Conservation (phyloP, 495 filamentous ascomycete species). For the Poronia punctata region DNA sequence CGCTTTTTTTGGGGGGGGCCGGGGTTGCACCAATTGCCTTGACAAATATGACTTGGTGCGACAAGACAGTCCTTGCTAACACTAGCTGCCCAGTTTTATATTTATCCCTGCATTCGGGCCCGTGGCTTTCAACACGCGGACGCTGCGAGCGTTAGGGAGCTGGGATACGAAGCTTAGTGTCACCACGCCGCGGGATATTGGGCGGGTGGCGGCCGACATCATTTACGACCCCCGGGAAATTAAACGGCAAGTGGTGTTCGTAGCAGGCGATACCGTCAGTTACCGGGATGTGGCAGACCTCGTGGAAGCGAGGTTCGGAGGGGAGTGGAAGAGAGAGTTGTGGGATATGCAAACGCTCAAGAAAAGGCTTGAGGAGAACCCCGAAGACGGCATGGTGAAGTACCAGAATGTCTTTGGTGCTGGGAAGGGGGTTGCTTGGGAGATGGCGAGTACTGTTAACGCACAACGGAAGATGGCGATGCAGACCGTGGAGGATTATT, state of each 20-base stretch:
- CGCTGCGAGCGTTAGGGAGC: constrained; percentile 45
- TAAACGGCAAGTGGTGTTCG: constrained; percentile 37
- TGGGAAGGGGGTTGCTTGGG: constrained; percentile 53
- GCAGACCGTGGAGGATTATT: constrained; percentile 36
- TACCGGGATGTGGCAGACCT: constrained; percentile 46
- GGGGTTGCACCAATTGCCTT: too few relatives aligned
- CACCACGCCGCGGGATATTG: constrained; percentile 53
- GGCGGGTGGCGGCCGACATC: constrained; percentile 46
- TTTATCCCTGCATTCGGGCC: constrained; percentile 53
- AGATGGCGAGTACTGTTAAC: constrained; percentile 43
- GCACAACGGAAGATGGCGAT: constrained; percentile 33
- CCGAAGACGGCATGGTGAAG: constrained; percentile 45
- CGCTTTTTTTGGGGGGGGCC: too few relatives aligned
- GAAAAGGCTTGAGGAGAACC: constrained; percentile 35
- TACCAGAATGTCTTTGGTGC: constrained; percentile 55
- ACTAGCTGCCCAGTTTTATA: constrained; percentile 55
- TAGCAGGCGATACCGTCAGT: constrained; percentile 52
- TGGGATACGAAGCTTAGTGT: constrained; percentile 52
- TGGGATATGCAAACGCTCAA: constrained; percentile 35
- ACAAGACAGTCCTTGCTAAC: too few relatives aligned
- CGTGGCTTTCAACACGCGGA: constrained; percentile 31
- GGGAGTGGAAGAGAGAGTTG: constrained; percentile 37
- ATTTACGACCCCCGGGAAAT: constrained; percentile 28
- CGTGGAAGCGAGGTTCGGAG: constrained; percentile 35
- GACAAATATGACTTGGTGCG: too few relatives aligned